Conservation (phyloP, 805 yeast species). For the Priceomyces medius region DNA sequence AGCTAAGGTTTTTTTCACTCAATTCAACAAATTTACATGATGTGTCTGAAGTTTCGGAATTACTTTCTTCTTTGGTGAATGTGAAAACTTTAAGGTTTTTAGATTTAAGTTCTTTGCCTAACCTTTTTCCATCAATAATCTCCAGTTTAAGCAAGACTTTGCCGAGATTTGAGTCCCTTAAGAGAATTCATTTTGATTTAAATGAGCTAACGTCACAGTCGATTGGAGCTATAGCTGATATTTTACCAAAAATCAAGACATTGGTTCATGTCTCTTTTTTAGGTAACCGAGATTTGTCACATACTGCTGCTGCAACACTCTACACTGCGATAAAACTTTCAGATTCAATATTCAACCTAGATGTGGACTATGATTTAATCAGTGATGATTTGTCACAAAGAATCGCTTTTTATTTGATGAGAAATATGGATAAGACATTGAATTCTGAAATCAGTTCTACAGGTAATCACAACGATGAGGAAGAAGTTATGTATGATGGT, state of each 20-base stretch:
- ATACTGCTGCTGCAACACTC: slow-evolving; percentile 47
- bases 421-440: slow-evolving; percentile 51
- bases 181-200: slow-evolving; percentile 55
- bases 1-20: slow-evolving; percentile 50
- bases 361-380: slow-evolving; percentile 52
- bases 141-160: slow-evolving; percentile 43
- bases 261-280: slow-evolving; percentile 54
- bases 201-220: slow-evolving; percentile 48
- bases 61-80: slow-evolving; percentile 36
- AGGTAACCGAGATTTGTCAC: slow-evolving; percentile 48
- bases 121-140: slow-evolving; percentile 50
- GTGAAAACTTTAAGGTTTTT: slow-evolving; percentile 46
- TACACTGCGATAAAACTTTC: slow-evolving; percentile 51
- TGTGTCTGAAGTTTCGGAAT: slow-evolving; percentile 35
- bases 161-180: slow-evolving; percentile 45
- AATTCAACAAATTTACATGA: slow-evolving; percentile 50
- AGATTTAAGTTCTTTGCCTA: slow-evolving; percentile 54
- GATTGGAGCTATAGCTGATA: slow-evolving; percentile 48
- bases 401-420: slow-evolving; percentile 56
- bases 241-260: slow-evolving; percentile 47
- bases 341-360: slow-evolving; percentile 47
- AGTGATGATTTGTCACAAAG: slow-evolving; percentile 53
- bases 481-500: slow-evolving; percentile 74
- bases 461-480: slow-evolving; percentile 22
- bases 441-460: slow-evolving; percentile 22